A percentile compares a stretch with the other conserved stretches of the same genome.
Conservation (phyloP, 768 basidiomycete genomes). For the Albatrellus ellisii region DNA sequence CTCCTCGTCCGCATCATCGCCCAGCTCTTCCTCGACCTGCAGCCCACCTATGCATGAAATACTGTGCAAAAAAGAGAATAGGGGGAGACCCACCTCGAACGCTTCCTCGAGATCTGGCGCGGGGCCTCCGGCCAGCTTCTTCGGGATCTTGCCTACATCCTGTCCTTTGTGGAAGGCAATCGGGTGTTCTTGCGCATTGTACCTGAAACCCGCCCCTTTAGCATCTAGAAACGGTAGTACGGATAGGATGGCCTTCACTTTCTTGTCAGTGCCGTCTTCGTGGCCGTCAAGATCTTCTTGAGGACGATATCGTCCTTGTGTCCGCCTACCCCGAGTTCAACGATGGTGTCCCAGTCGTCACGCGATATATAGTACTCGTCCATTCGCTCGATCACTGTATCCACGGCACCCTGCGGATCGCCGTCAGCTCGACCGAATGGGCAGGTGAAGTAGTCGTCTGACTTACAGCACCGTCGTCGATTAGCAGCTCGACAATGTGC, state of each 20-base stretch:
- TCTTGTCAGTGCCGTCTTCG: slow-evolving; percentile 76
- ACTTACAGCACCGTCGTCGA: slow-evolving; percentile 63
- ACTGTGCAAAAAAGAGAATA: background rate
- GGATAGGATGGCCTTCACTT: slow-evolving; percentile 35
- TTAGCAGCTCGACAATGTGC: slow-evolving; percentile 67
- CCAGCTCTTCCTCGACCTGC: slow-evolving; percentile 12
- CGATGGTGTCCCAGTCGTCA: slow-evolving; percentile 94
- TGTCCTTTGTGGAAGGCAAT: slow-evolving; percentile 88
- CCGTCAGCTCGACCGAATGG: background rate
- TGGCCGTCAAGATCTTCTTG: slow-evolving; percentile 73
- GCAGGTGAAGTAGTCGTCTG: too few relatives aligned
- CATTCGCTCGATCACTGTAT: slow-evolving; percentile 77
- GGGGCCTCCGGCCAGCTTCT: slow-evolving; percentile 63
- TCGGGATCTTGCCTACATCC: slow-evolving; percentile 66
- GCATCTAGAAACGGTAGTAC: too few relatives aligned
- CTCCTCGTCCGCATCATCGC: slow-evolving; percentile 14
- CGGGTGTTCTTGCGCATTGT: slow-evolving; percentile 83
- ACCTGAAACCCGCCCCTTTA: slow-evolving; percentile 32
- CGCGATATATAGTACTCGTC: slow-evolving; percentile 88
- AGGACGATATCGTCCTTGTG: slow-evolving; percentile 60
- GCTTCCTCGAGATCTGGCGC: slow-evolving; percentile 90
- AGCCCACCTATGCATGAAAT: background rate
- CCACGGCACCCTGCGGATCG: slow-evolving; percentile 50
- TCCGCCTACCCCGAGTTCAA: slow-evolving; percentile 84
- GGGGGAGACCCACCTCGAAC: slow-evolving; percentile 45